Base-by-base conservation (phyloP, 805 yeast species). In the Cyberlindnera xylosilytica region DNA sequence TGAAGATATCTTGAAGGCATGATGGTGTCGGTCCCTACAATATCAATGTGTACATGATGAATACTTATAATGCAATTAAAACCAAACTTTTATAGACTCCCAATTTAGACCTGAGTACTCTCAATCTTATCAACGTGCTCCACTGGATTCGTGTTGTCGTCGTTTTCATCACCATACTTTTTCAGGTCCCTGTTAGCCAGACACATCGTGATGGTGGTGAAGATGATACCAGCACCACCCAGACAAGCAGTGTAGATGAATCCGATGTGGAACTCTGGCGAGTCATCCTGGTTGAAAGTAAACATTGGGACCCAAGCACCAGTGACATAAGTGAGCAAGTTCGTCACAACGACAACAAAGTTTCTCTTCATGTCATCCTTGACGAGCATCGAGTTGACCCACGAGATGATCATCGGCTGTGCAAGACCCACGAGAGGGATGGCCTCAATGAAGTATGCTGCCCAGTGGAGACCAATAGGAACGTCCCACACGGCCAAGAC, bases 321-420 rank as follows among this genome's bases (percentile, higher is more conserved):
- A 2, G 69, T 66, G 13, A 68, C 67, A 45, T 72, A 72, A 0
- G 74, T 70, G 39, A 66, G 45, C 13, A 64, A 64, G 49, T 72
- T 70, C 20, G 74, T 71, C 6, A 58, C 43, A 6, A 64, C 72
- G 12, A 71, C 69, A 4, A 66, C 62, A 26, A 68, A 59, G 38
- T 59, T 62, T 32, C 73, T 47, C 48, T 60, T 57, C 56, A 54
- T 49, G 39, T 62, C 65, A 39, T 62, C 60, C 38, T 51, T 42
- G 20, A 64, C 63, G 16, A 78, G 53, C 20, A 70, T 51, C 27
- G 76, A 61, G 52, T 78, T 78, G 28, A 76, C 69, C 83, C 83
- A 78, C 2, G 79, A 64, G 46, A 70, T 77, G 12, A 76, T 73
- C 49, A 73, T 67, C 2, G 81, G 81, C 59, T 74, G 81, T 1